Evolutionary conservation across 2,329 filamentous ascomycete species (phyloP).

Genomic region (Verticillium longisporum): DNA sequence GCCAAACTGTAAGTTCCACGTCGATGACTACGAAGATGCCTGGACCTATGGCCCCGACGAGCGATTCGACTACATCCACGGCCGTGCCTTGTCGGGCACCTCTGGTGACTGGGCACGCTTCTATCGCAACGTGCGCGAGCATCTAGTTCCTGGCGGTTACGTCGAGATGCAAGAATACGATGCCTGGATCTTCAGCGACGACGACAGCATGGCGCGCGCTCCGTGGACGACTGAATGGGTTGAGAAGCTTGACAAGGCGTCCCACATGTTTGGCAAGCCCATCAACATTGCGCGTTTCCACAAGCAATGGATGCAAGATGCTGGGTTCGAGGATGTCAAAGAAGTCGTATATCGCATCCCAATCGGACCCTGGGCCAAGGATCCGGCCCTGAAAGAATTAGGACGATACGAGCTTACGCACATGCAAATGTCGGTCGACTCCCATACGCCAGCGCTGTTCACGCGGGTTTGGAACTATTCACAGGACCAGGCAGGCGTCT

Average conservation of each 20-base stretch:
- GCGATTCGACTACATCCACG: conserved; percentile 26
- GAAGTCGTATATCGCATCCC: conserved; percentile 25
- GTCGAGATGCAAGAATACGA: conserved; percentile 18
- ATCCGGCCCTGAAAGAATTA: conserved; percentile 26
- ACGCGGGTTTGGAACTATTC: conserved; percentile 28
- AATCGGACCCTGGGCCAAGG: conserved; percentile 30
- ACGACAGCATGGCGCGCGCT: conserved; percentile 11
- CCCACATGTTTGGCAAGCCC: conserved; percentile 14
- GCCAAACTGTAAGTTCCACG: conserved; percentile 55
- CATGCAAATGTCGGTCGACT: conserved; percentile 35
- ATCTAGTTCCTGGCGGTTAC: conserved; percentile 26
- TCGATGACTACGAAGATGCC: conserved; percentile 56
- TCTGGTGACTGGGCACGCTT: neutral
- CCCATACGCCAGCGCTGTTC: conserved; percentile 31
- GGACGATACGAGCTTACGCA: conserved; percentile 28
- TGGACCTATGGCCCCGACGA: conserved; percentile 34
- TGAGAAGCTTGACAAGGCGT: conserved; percentile 7
- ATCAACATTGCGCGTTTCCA: conserved; percentile 24
- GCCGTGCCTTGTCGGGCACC: conserved; percentile 4
- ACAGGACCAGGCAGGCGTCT: conserved; percentile 29
- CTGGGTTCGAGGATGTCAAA: conserved; percentile 27
- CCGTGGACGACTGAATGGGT: conserved; percentile 10
- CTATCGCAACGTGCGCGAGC: conserved; percentile 11
- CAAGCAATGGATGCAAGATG: conserved; percentile 26
- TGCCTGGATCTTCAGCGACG: conserved; percentile 14